Percentiles rank a stretch among this genome's conserved stretches.
phyloP scores from a whole-genome alignment of 306 rosid species.

The Acacia crassicarpa region DNA sequence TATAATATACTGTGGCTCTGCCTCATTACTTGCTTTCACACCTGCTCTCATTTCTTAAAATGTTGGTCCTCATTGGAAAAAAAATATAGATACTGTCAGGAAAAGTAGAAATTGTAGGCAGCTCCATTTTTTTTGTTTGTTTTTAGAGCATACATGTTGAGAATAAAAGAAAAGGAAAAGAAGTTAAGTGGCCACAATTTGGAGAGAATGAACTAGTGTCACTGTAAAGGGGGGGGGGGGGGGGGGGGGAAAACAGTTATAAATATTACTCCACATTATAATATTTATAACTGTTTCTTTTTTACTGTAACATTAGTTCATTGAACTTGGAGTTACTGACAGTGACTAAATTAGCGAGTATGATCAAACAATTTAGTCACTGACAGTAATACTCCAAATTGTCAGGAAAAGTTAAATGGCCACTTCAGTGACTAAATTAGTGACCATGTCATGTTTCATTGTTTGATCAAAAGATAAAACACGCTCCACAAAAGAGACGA shows the following conservation, averaged over 20 bases:
- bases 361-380: too few species aligned
- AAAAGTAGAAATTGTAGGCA: not conserved
- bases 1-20: not conserved
- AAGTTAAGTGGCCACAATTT: not conserved
- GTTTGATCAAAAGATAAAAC: not conserved
- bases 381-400: too few species aligned
- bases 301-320: too few species aligned
- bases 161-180: not conserved
- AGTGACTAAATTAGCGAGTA: too few species aligned
- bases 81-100: not conserved
- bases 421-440: not conserved
- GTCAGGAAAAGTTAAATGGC: too few species aligned
- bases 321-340: too few species aligned
- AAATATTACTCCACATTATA: too few species aligned
- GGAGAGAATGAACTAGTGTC: not conserved
- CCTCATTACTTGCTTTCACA: not conserved
- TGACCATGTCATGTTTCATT: not conserved
- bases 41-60: not conserved
- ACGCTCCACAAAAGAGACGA: not conserved
- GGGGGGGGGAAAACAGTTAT: too few species aligned
- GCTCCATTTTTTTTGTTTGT: not conserved
- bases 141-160: not conserved
- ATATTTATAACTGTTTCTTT: too few species aligned
- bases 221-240: too few species aligned
- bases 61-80: not conserved